phyloP scores from a whole-genome alignment of 331 rosid species.

The Malus hybrid region DNA sequence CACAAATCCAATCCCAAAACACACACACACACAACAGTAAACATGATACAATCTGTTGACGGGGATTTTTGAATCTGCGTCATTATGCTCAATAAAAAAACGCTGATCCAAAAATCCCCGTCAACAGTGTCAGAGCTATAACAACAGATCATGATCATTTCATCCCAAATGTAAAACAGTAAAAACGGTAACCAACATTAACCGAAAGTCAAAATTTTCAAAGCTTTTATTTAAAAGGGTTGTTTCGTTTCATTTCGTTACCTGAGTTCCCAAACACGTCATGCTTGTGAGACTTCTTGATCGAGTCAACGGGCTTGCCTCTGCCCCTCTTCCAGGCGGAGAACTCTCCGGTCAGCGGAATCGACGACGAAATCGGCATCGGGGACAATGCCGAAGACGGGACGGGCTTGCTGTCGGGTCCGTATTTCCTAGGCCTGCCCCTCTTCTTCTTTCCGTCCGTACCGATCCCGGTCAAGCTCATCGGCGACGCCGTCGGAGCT shows the following conservation, averaged over 20 bases:
- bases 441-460: conserved; percentile 72
- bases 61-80: background rate
- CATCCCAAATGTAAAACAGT: conserved; percentile 29
- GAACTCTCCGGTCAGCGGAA: conserved; percentile 82
- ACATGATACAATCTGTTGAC: background rate
- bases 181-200: conserved; percentile 7
- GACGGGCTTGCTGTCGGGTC: conserved; percentile 27
- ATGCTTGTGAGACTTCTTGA: conserved; percentile 55
- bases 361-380: conserved; percentile 90
- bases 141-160: conserved; percentile 6
- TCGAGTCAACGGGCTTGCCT: conserved; percentile 46
- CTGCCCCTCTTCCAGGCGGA: conserved; percentile 71
- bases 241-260: background rate
- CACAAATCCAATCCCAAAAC: too few species aligned
- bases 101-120: background rate
- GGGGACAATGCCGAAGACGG: conserved; percentile 60
- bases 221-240: background rate
- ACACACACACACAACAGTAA: background rate
- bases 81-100: background rate
- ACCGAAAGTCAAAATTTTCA: conserved; percentile 6
- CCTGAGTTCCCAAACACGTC: conserved; percentile 44
- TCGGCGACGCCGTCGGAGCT: conserved; percentile 18
- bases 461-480: conserved; percentile 8
- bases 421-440: conserved; percentile 87
- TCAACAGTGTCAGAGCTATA: background rate